Evolutionary conservation across 2,329 filamentous ascomycete species (phyloP), one percentile per base, ranked within the genome.

Genomic region (Botrytis aclada): DNA sequence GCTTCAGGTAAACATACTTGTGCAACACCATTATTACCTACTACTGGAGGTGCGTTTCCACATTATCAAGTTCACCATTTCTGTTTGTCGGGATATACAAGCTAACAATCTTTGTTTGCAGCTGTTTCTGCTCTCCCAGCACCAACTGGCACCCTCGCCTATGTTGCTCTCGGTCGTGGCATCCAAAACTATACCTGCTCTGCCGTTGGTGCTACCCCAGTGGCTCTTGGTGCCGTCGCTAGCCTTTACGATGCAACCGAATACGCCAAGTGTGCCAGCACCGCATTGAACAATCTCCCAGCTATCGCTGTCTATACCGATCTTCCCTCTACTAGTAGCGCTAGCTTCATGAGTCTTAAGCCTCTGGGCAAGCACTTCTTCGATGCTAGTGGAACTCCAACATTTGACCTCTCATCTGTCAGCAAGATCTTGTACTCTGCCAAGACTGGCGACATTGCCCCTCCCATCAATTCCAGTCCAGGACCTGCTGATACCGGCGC

Each of bases 161-260:
- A 76, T 60, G 75, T 80, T 54, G 76, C 78, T n/a, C 73, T 81
- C 43, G 80, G 80, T 64, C 78, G 78, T 18, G 80, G 80, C 56
- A 73, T 78, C 51, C 80, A 81, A 69, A 81, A 81, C 69, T 81
- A 81, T 72, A 79, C 79, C 60, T 81, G 80, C 75, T 43, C 75
- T 3, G 67, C 60, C n/a, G 64, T 65, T 16, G 73, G 73, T 29
- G 76, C 74, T 18, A 71, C 69, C 14, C 74, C 78, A 9, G 72
- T 74, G 25, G 69, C 77, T 18, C 51, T 79, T 29, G 80, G 80
- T 32, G 80, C 80, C 12, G 64, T 80, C 25, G 80, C 80, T 63
- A 79, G 74, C 9, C 78, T 81, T 72, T 81, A 72, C 75, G 80
- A 81, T 32, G 79, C 74, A 32, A 80, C 80, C 20, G 16, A 66